Evolutionary conservation across 2,329 filamentous ascomycete genomes (phyloP).

Genomic region (Phialophora tarda): DNA sequence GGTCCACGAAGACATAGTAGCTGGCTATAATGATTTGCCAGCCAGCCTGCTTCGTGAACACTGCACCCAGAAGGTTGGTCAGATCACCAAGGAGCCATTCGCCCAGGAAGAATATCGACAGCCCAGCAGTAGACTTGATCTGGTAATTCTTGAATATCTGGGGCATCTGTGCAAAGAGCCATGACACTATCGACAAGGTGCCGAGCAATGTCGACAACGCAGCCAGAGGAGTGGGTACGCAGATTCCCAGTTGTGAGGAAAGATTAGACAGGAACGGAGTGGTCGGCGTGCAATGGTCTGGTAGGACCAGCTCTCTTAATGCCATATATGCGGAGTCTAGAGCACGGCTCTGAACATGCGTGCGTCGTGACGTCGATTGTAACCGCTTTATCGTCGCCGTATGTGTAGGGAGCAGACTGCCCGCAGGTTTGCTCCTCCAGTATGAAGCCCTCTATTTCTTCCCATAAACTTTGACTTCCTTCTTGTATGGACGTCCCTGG

Average conservation of each 20-base stretch:
- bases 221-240: conserved; percentile 67
- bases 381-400: conserved; percentile 24
- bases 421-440: background rate
- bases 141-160: conserved; percentile 73
- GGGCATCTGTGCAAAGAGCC: conserved; percentile 72
- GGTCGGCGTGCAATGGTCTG: conserved; percentile 65
- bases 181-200: conserved; percentile 67
- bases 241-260: conserved; percentile 65
- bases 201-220: conserved; percentile 67
- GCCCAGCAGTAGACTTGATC: conserved; percentile 66
- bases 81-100: conserved; percentile 71
- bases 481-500: background rate
- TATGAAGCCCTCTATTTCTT: background rate
- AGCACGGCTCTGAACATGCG: background rate
- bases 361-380: conserved; percentile 3
- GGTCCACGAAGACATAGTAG: conserved; percentile 71
- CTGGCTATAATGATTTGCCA: conserved; percentile 70
- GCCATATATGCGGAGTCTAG: conserved; percentile 7
- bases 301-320: conserved; percentile 47
- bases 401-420: no score
- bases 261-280: conserved; percentile 62
- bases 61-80: conserved; percentile 66
- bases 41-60: conserved; percentile 67
- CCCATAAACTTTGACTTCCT: background rate
- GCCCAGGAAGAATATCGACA: conserved; percentile 68